A percentile compares a stretch with the other conserved stretches of the same genome.
Evolutionary conservation across 169 alveolate genomes (phyloP).

Genomic region (Theileria luwenshuni): DNA sequence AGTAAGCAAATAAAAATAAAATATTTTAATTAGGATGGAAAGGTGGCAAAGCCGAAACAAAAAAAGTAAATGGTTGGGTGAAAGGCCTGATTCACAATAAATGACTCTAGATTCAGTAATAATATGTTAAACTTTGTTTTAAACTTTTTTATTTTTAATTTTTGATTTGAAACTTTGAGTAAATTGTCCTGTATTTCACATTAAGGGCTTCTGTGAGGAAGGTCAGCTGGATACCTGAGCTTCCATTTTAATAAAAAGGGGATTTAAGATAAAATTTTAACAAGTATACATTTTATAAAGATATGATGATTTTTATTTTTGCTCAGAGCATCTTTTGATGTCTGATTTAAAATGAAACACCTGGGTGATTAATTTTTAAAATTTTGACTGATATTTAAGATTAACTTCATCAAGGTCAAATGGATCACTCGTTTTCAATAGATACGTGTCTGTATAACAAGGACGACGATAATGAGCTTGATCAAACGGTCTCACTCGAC

Average conservation of each 20-base stretch:
- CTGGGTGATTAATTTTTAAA: no score
- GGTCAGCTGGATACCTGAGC: no score
- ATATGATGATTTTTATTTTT: no score
- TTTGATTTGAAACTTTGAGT: neutral
- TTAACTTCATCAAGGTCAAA: no score
- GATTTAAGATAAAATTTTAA: no score
- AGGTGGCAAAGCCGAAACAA: conserved; percentile 43
- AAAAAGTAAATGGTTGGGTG: conserved; percentile 1
- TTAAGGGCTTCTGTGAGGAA: conserved; percentile 8
- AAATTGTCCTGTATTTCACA: conserved; percentile 1
- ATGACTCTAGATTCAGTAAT: neutral
- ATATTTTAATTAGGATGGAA: conserved; percentile 46
- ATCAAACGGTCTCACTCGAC: neutral
- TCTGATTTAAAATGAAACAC: no score
- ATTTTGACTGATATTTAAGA: no score
- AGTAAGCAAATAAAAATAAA: conserved; percentile 82
- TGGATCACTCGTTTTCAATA: conserved; percentile 22
- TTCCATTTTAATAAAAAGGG: no score
- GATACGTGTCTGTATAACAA: conserved; percentile 17
- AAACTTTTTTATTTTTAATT: neutral
- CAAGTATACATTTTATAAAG: no score
- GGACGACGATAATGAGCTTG: neutral
- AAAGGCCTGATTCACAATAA: no score
- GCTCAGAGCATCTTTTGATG: no score
- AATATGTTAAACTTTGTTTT: neutral